Evolutionary conservation across 768 basidiomycete species (phyloP), one percentile per base, ranked within the genome.

Genomic region (Pleurotus sapidus): DNA sequence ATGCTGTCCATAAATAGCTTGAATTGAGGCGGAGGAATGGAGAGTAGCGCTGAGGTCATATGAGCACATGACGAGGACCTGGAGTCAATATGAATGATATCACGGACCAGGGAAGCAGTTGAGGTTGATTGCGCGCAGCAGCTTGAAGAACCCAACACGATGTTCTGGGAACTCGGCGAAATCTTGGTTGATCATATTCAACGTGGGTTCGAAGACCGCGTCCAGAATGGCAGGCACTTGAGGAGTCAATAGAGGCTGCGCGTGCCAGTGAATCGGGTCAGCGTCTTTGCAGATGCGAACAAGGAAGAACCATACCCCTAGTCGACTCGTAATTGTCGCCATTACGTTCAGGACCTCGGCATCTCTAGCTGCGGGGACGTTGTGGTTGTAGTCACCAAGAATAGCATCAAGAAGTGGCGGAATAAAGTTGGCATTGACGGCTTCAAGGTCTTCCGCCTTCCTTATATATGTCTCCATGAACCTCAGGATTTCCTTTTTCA

Each of bases 131-230:
- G 93, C 88, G 57, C 95, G 87, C 46, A 99, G 79, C 58, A 99
- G 81, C 72, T 92, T 95, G 82, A 93, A 99, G 84, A 99, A 96
- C 55, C 95, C 96, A 40, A 89, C 87, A 59, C 97, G 91, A 70
- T 98, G 96, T 70, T 99, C 97, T 8, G 97, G 97, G 76, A 83
- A 99, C 72, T 98, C 97, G 17, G 95, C 78, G 63, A 98, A 96
- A 77, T 99, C 96, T 80, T 97, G 93, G 72, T 98, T 98, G 70
- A 99, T 99, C 97, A 98, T 99, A 64, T 87, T 89, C 58, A 99
- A 76, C 3, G 97, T 99, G 46, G 93, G 91, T 71, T 98, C 95
- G 68, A 99, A 98, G 48, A 98, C 93, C 8, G 96, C 95, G 66
- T 98, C 96, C 49, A 99, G 81, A 58, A 97, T 91, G 8, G 96